Evolutionary conservation across 148 eudicot genomes (phyloP).

Genomic region (Fagopyrum homotropicum): DNA sequence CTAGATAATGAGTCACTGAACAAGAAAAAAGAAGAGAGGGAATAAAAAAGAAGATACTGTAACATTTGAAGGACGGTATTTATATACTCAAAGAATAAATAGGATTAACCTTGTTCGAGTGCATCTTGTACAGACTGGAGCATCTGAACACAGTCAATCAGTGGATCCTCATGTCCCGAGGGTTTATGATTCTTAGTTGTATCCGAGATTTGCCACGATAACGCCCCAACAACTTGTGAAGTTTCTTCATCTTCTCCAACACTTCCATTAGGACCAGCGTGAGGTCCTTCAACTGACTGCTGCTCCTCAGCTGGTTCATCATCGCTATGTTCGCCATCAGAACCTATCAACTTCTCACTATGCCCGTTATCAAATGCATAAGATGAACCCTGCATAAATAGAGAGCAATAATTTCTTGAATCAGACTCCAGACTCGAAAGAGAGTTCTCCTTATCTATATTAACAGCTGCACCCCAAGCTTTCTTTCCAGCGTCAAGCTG

Average conservation of each 20-base stretch:
- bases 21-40: neutral
- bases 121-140: conserved; percentile 72
- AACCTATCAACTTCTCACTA: conserved; percentile 24
- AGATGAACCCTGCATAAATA: conserved; percentile 46
- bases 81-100: neutral
- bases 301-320: conserved; percentile 5
- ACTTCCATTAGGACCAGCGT: conserved; percentile 21
- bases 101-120: conserved; percentile 55
- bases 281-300: conserved; percentile 12
- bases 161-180: conserved; percentile 44
- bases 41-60: neutral
- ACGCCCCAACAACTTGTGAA: neutral
- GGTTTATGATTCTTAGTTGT: conserved; percentile 29
- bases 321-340: conserved; percentile 28
- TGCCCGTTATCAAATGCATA: conserved; percentile 23
- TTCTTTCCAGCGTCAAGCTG: conserved; percentile 48
- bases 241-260: neutral
- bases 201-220: conserved; percentile 16
- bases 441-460: conserved; percentile 63
- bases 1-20: neutral
- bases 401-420: conserved; percentile 56
- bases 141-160: conserved; percentile 41
- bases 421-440: conserved; percentile 85
- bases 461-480: conserved; percentile 40
- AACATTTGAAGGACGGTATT: neutral